Evolutionary conservation across 2,329 filamentous ascomycete genomes (phyloP), one percentile per base, ranked within the genome.

Genomic region (Cytospora schulzeri): DNA sequence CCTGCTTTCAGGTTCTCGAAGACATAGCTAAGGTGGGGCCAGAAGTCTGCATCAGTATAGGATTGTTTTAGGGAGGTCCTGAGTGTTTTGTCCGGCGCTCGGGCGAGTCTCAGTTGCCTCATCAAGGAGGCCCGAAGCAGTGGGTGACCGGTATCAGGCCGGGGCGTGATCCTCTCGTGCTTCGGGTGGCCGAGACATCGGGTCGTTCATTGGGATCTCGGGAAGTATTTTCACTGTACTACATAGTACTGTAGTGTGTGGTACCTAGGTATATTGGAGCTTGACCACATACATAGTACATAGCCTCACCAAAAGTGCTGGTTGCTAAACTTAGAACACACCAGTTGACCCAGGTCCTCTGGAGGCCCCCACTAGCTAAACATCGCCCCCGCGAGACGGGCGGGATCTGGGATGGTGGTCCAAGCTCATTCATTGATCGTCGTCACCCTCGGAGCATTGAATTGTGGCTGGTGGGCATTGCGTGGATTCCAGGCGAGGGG

Each of bases 381-480:
- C 45, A 5, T 29, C 14, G 28, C 28, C 38, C 28, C 14, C 52
- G 35, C 35, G n/a, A n/a, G n/a, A n/a, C 15, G 29, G 35, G n/a
- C 19, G 1, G n/a, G 14, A 24, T 38, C 50, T 38, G 52, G 52
- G 52, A 33, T 56, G 60, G 60, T 56, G 60, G 60, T 56, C 60
- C 52, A 41, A 62, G 60, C 60, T 62, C 60, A 54, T 35, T n/a
- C 52, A 31, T 31, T 31, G 29, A 4, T 31, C n/a, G 59, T 31
- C 35, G 52, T 41, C 35, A 38, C 45, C 35, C 33, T 41, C 28
- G 15, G 28, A 9, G 17, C 45, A 53, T 60, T 50, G 50, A 19
- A 54, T 62, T n/a, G 60, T 62, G 60, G 60, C 60, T 53, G 52
- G 60, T 50, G 48, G 28, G 60, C 41, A 62, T 56, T 62, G 52